phyloP scores from a whole-genome alignment of 108 stramenopile genomes.

The Discostella pseudostelligera region DNA sequence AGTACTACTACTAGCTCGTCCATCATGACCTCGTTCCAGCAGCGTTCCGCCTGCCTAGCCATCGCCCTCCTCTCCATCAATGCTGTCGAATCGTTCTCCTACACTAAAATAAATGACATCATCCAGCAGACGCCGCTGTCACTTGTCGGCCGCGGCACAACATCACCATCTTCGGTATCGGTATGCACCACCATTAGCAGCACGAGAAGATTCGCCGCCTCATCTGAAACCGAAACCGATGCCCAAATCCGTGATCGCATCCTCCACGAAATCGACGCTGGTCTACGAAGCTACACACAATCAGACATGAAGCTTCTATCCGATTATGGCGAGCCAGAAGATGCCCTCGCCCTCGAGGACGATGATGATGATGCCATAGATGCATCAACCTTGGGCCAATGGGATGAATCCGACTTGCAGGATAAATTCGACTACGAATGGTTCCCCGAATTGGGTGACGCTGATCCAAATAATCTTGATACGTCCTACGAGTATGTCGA shows the following conservation, averaged over 20 bases:
- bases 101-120: neutral
- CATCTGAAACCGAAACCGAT: constrained; percentile 5
- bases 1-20: neutral
- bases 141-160: neutral
- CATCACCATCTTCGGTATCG: neutral
- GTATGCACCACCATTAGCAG: neutral
- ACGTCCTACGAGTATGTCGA: constrained; percentile 28
- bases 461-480: constrained; percentile 60
- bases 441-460: constrained; percentile 57
- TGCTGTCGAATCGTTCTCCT: constrained; percentile 1
- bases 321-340: constrained; percentile 32
- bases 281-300: constrained; percentile 6
- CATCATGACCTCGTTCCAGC: neutral
- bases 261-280: constrained; percentile 28
- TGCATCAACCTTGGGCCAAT: constrained; percentile 58
- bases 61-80: constrained; percentile 4
- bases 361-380: constrained; percentile 73
- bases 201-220: neutral
- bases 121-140: neutral
- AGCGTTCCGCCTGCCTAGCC: neutral
- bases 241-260: constrained; percentile 29
- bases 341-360: constrained; percentile 28
- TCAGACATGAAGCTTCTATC: constrained; percentile 1
- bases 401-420: constrained; percentile 55
- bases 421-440: constrained; percentile 79